These are phyloP conservation scores for Puya raimondii DNA, from an alignment of 176 grass and related monocot genomes.

Conservation along the genomic window DNA sequence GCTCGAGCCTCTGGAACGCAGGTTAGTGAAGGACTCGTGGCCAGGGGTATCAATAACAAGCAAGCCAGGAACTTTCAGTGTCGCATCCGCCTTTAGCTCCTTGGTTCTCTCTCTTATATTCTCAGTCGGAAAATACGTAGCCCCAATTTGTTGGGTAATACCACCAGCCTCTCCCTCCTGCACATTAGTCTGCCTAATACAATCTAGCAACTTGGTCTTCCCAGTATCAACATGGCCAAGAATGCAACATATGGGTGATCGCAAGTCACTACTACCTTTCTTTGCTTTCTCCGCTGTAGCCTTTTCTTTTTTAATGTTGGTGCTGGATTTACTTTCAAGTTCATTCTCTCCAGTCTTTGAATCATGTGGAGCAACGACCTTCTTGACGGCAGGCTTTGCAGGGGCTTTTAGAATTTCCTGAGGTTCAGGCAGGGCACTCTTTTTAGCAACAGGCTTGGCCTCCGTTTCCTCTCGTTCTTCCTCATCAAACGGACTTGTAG, in stretches of 20 bases:
- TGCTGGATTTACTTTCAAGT: slow-evolving; percentile 15
- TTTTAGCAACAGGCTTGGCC: slow-evolving; percentile 39
- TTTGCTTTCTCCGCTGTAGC: slow-evolving; percentile 34
- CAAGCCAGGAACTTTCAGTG: slow-evolving; percentile 83
- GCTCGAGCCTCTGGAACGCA: slow-evolving; percentile 95
- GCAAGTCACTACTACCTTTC: slow-evolving; percentile 41
- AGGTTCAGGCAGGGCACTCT: slow-evolving; percentile 22
- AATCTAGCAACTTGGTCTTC: slow-evolving; percentile 87
- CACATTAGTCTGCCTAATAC: slow-evolving; percentile 81
- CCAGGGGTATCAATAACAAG: slow-evolving; percentile 98
- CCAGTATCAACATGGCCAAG: slow-evolving; percentile 94
- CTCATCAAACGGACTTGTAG: slow-evolving; percentile 47
- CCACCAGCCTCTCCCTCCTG: slow-evolving; percentile 94
- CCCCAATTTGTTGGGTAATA: slow-evolving; percentile 96
- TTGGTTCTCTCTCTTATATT: slow-evolving; percentile 98
- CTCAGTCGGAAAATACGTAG: slow-evolving; percentile 90
- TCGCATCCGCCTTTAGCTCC: slow-evolving; percentile 87
- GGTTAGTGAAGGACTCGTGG: slow-evolving; percentile 83
- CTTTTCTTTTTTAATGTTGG: slow-evolving; percentile 42
- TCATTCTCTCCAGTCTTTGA: slow-evolving; percentile 39
- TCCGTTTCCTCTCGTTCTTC: slow-evolving; percentile 45
- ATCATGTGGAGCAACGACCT: slow-evolving; percentile 35
- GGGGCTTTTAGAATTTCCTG: slow-evolving; percentile 37
- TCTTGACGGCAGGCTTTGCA: slow-evolving; percentile 41
- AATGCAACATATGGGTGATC: slow-evolving; percentile 96